Base-by-base conservation (phyloP, 768 basidiomycete species). In the Psilocybe subaeruginosa region DNA sequence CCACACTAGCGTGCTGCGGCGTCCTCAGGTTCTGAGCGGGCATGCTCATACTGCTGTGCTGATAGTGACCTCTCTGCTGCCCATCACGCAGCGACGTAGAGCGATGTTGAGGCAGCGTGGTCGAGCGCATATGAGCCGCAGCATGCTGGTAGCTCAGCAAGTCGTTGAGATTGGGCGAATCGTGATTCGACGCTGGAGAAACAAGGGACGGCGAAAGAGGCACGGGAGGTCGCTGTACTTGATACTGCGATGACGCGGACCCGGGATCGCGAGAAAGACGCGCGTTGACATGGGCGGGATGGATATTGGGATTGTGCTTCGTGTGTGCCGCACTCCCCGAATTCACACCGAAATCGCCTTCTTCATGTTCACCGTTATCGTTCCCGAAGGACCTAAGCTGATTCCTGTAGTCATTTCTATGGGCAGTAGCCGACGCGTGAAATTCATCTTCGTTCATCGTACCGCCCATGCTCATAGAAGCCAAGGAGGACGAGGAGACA, bases 11-110 rank as follows among this genome's bases (percentile, higher is more conserved):
- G 64, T 72, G 75, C 63, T 72, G 74, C 23, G 72, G 74, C 33
- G 74, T 77, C 51, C 71, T 68, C 62, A 73, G 47, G 50, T 66
- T 71, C 63, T 72, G 71, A 35, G 70, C 72, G 7, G 77, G 72
- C 56, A 80, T 72, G 62, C 80, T 82, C 77, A 82, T 78, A 63
- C 80, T 82, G 60, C 67, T 82, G 63, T 82, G 81, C 68, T 81
- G 80, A 64, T 74, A 77, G 68, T 83, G 82, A 11, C 82, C 73
- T 12, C 66, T 59, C 37, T 50, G 71, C 54, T 71, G 70, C n/a
- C 56, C 60, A 52, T 59, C 72, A 56, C 56, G 63, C 31, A 57
- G 54, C 43, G 49, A 65, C 66, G 63, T 74, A 58, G 62, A 64
- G 46, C 59, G 75, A 65, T 77, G 80, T 59, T 76, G 78, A 23